Percentiles rank a stretch among this genome's conserved stretches.
These are phyloP conservation scores for Botryotinia convoluta DNA, from an alignment of 2,329 filamentous ascomycete species.

Conservation along the genomic window DNA sequence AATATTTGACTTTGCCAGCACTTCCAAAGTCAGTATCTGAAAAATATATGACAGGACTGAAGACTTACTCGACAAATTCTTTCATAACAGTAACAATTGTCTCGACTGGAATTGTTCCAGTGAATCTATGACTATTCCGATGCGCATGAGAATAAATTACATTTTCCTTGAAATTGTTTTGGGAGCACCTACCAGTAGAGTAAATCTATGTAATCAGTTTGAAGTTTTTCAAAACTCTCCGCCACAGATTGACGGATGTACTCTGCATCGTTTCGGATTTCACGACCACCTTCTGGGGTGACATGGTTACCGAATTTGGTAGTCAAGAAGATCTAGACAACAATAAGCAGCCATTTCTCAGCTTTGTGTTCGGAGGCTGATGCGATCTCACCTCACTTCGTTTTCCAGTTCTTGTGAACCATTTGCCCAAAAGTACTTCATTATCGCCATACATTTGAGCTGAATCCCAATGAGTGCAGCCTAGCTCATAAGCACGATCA, in stretches of 20 bases:
- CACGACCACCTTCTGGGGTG: conserved; percentile 16
- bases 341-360: conserved; percentile 35
- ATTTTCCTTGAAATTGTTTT: background rate
- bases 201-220: conserved; percentile 22
- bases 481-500: conserved; percentile 40
- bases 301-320: conserved; percentile 34
- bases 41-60: background rate
- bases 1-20: conserved; percentile 54
- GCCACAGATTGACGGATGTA: conserved; percentile 19
- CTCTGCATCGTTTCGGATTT: conserved; percentile 19
- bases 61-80: conserved; percentile 19
- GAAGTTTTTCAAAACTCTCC: conserved; percentile 22
- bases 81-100: conserved; percentile 40
- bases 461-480: conserved; percentile 40
- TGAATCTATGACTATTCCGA: conserved; percentile 39
- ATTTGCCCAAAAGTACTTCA: conserved; percentile 48
- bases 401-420: conserved; percentile 42
- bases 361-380: conserved; percentile 35
- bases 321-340: conserved; percentile 45
- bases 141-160: background rate
- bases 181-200: conserved; percentile 14
- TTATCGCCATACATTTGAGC: conserved; percentile 39
- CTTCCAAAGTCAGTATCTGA: conserved; percentile 40
- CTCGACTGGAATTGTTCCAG: conserved; percentile 42
- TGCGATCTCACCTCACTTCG: conserved; percentile 11